These are phyloP conservation scores for Cercophora newfieldiana DNA, from an alignment of 495 filamentous ascomycete species.

Conservation along the genomic window DNA sequence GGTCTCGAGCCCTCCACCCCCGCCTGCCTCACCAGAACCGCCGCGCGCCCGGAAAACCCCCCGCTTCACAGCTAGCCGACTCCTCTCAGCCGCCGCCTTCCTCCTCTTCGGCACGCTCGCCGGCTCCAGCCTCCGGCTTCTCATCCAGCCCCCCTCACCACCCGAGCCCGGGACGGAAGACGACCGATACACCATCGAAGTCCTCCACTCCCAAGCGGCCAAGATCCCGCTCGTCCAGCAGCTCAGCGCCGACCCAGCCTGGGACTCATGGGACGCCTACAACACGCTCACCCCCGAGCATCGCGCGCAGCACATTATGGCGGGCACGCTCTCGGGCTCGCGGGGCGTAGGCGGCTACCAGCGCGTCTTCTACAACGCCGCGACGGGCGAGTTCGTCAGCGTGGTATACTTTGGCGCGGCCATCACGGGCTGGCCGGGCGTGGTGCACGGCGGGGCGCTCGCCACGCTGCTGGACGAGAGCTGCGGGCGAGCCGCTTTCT, in stretches of 20 bases:
- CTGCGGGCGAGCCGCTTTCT: slow-evolving; percentile 54
- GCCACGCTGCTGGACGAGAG: slow-evolving; percentile 73
- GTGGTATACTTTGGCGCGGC: slow-evolving; percentile 66
- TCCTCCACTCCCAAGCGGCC: slow-evolving; percentile 36
- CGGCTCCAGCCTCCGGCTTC: slow-evolving; percentile 34
- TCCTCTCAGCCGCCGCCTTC: slow-evolving; percentile 36
- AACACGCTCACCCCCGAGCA: slow-evolving; percentile 43
- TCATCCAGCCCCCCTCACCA: slow-evolving; percentile 40
- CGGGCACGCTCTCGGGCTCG: slow-evolving; percentile 44
- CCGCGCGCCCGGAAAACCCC: background rate
- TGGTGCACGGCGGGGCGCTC: slow-evolving; percentile 74
- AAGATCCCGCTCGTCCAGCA: slow-evolving; percentile 54
- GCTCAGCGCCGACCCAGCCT: slow-evolving; percentile 54
- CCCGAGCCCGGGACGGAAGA: slow-evolving; percentile 32
- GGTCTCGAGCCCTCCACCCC: background rate
- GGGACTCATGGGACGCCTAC: slow-evolving; percentile 59
- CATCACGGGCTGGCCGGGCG: slow-evolving; percentile 70
- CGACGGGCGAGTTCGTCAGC: slow-evolving; percentile 42
- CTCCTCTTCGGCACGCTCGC: slow-evolving; percentile 38
- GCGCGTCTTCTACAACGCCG: slow-evolving; percentile 45
- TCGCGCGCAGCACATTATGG: slow-evolving; percentile 41
- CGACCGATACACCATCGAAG: slow-evolving; percentile 35
- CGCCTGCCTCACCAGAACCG: background rate
- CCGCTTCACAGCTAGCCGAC: background rate
- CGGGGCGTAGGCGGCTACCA: slow-evolving; percentile 51